Percentiles rank a stretch among this genome's conserved stretches.
phyloP scores from a whole-genome alignment of 2,329 filamentous ascomycete genomes.

The Arthrobotrys megalospora region DNA sequence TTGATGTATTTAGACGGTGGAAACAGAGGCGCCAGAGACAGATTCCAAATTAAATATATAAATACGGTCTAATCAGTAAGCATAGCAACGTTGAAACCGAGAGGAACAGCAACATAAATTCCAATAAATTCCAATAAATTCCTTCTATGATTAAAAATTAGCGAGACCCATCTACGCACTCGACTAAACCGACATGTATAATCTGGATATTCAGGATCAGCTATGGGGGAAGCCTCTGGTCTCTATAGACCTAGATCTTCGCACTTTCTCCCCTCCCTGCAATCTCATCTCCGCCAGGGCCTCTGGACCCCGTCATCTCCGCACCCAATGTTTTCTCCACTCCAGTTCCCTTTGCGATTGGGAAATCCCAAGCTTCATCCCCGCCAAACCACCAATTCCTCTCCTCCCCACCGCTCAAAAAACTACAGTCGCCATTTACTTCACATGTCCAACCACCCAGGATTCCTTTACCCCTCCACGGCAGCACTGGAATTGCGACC shows the following conservation, averaged over 20 bases:
- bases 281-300: conserved; percentile 22
- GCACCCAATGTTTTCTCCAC: conserved; percentile 58
- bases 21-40: not conserved
- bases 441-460: conserved; percentile 85
- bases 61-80: too few species aligned
- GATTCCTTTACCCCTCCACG: conserved; percentile 77
- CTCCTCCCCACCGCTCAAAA: conserved; percentile 84
- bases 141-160: too few species aligned
- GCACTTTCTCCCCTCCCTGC: conserved; percentile 43
- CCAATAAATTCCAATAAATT: too few species aligned
- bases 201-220: too few species aligned
- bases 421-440: conserved; percentile 86
- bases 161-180: too few species aligned
- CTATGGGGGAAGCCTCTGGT: too few species aligned
- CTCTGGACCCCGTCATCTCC: conserved; percentile 27
- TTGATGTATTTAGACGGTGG: not conserved
- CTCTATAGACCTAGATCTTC: conserved; percentile 33
- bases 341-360: conserved; percentile 58
- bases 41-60: not conserved
- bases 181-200: too few species aligned
- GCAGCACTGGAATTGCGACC: conserved; percentile 64
- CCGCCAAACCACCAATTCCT: conserved; percentile 80
- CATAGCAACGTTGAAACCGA: too few species aligned
- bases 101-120: too few species aligned
- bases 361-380: conserved; percentile 62